phyloP scores from a whole-genome alignment of 208 protist species.

The Leishmania martiniquensis region DNA sequence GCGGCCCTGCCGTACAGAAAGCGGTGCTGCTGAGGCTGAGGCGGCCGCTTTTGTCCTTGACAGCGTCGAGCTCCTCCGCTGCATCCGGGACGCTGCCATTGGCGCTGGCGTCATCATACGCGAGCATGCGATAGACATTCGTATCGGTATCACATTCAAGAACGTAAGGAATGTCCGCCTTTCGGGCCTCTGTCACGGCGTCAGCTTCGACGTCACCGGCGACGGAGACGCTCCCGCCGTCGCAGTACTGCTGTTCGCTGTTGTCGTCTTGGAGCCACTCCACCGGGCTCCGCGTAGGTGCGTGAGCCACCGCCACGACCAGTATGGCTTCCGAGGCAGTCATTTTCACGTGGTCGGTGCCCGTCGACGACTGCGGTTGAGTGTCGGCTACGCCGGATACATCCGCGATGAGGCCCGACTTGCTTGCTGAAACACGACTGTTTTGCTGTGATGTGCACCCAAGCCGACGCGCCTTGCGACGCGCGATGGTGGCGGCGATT shows the following conservation, averaged over 20 bases:
- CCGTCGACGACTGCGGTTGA: not conserved
- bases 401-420: not conserved
- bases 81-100: not conserved
- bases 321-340: not conserved
- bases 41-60: not conserved
- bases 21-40: not conserved
- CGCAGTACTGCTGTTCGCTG: not conserved
- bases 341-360: not conserved
- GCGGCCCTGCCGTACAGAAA: not conserved
- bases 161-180: not conserved
- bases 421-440: not conserved
- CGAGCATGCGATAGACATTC: not conserved
- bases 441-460: not conserved
- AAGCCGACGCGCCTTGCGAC: slow-evolving; percentile 18
- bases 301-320: too few species aligned
- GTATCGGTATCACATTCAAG: not conserved
- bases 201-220: not conserved
- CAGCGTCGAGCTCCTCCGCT: not conserved
- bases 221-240: not conserved
- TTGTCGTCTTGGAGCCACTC: not conserved
- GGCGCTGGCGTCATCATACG: not conserved
- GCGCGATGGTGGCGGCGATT: slow-evolving; percentile 16
- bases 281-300: not conserved
- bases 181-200: not conserved
- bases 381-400: not conserved